Conservation (phyloP, 345 rosid species). For the Citrus medica region DNA sequence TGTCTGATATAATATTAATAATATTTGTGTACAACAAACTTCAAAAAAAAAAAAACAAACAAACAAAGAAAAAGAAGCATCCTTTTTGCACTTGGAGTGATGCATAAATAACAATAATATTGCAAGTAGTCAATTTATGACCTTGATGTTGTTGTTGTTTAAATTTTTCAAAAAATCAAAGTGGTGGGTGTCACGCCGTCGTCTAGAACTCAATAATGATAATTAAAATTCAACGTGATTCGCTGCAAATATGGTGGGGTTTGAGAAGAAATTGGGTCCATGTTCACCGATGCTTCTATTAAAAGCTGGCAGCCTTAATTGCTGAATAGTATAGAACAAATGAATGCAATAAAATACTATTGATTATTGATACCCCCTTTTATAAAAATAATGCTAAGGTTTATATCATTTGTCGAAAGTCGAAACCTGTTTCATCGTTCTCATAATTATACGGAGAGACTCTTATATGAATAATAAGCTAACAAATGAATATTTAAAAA, state of each 20-base stretch:
- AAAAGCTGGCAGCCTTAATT: not conserved
- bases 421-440: no score
- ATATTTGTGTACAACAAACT: no score
- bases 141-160: not conserved
- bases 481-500: no score
- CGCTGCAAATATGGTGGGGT: not conserved
- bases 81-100: not conserved
- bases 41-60: no score
- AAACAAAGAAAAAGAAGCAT: not conserved
- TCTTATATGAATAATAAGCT: no score
- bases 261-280: not conserved
- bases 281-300: not conserved
- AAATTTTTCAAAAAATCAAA: not conserved
- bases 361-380: no score
- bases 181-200: not conserved
- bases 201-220: not conserved
- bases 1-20: no score
- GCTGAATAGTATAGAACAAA: no score
- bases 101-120: not conserved
- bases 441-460: no score
- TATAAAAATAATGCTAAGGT: no score
- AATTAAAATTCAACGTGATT: not conserved
- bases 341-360: not conserved
- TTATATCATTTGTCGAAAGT: no score
- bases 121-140: not conserved